Conservation (phyloP, 1,139 yeast genomes). For the Sugiyamaella japonica region DNA sequence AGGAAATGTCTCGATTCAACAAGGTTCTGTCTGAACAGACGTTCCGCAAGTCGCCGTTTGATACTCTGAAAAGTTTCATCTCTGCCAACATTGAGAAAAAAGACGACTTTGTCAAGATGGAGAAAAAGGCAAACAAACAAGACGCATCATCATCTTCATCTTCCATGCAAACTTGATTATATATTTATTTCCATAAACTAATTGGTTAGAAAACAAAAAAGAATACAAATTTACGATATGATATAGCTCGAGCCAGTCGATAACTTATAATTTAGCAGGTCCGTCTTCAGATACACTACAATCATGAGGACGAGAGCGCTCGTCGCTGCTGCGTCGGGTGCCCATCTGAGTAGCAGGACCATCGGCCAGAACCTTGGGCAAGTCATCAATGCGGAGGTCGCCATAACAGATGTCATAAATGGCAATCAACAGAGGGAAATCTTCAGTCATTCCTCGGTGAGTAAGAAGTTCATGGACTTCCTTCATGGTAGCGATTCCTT, state of each 20-base stretch:
- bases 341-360: conserved; percentile 6
- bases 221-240: background rate
- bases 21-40: conserved; percentile 28
- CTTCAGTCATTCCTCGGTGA: conserved; percentile 57
- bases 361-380: conserved; percentile 35
- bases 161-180: background rate
- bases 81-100: conserved; percentile 28
- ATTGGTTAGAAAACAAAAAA: background rate
- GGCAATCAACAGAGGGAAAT: conserved; percentile 86
- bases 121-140: conserved; percentile 9
- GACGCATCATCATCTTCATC: too few relatives aligned
- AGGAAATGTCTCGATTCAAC: conserved; percentile 36
- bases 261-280: conserved; percentile 3
- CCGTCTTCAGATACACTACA: background rate
- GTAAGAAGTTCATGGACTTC: conserved; percentile 85
- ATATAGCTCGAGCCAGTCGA: background rate
- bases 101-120: conserved; percentile 27
- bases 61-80: conserved; percentile 29
- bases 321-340: conserved; percentile 6
- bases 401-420: conserved; percentile 81
- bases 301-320: background rate
- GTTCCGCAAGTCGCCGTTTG: conserved; percentile 35
- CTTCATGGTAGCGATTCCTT: conserved; percentile 83
- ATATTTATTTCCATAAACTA: background rate
- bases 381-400: conserved; percentile 49